Percentiles rank a stretch among this genome's conserved stretches.
These are phyloP conservation scores for Hypoxylon sp. DNA, from an alignment of 2,329 filamentous ascomycete genomes.

Conservation along the genomic window DNA sequence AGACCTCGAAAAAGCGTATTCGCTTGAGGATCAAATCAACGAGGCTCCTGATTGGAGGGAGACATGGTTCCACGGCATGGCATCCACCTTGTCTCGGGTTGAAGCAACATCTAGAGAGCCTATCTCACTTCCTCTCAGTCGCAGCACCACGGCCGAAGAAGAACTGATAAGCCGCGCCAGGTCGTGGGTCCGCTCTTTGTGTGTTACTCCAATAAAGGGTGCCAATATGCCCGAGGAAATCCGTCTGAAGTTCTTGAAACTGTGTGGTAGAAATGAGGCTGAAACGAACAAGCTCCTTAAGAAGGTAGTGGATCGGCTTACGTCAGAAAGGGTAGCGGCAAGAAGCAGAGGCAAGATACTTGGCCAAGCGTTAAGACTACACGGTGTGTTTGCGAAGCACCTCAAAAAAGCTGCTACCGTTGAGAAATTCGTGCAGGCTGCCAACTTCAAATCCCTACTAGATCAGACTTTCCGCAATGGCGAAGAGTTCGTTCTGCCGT, in stretches of 20 bases:
- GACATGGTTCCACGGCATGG: constrained; percentile 66
- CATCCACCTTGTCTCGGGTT: constrained; percentile 71
- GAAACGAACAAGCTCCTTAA: constrained; percentile 63
- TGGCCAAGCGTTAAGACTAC: constrained; percentile 75
- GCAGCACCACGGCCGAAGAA: constrained; percentile 48
- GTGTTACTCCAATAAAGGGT: constrained; percentile 63
- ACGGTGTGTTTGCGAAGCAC: constrained; percentile 69
- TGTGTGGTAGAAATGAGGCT: constrained; percentile 60
- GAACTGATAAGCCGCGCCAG: constrained; percentile 62
- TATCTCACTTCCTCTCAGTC: constrained; percentile 56
- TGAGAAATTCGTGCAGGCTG: constrained; percentile 71
- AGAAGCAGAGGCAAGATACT: constrained; percentile 71
- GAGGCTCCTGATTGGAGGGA: constrained; percentile 67
- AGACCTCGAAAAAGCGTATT: constrained; percentile 62
- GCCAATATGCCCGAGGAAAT: constrained; percentile 61
- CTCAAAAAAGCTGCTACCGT: constrained; percentile 71
- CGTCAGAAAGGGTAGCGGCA: constrained; percentile 68
- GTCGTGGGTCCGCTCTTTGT: constrained; percentile 73
- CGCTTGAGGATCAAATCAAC: constrained; percentile 57
- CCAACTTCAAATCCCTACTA: constrained; percentile 71
- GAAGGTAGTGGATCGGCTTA: constrained; percentile 64
- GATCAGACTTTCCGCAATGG: constrained; percentile 66
- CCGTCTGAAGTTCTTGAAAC: constrained; percentile 65
- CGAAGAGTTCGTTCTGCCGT: constrained; percentile 49
- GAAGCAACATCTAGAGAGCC: constrained; percentile 68